Evolutionary conservation across 176 grass and related monocot genomes (phyloP).

Genomic region (Oryza glaberrima): DNA sequence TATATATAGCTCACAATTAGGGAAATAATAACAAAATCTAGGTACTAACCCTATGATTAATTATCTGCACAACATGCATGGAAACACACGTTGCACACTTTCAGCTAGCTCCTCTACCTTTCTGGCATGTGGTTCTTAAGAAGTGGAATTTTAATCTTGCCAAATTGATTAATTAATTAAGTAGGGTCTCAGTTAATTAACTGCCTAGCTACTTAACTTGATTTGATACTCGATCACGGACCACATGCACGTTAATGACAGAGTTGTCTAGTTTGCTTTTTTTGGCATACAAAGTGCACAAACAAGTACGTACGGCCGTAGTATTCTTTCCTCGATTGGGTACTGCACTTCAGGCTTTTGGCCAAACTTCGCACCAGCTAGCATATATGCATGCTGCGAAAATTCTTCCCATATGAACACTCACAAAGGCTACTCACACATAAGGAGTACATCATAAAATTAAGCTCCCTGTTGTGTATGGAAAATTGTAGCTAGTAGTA

Average conservation of each 20-base stretch:
- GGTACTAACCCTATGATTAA: not conserved
- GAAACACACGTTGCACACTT: not conserved
- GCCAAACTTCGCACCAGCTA: conserved; percentile 47
- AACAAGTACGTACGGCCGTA: conserved; percentile 11
- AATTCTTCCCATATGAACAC: conserved; percentile 16
- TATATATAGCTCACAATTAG: not conserved
- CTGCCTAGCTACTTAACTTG: conserved; percentile 9
- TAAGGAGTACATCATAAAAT: not conserved
- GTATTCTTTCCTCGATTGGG: conserved; percentile 34
- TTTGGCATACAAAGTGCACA: conserved; percentile 30
- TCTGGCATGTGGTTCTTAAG: conserved; percentile 30
- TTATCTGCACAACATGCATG: not conserved
- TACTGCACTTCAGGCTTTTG: conserved; percentile 40
- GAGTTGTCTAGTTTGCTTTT: conserved; percentile 10
- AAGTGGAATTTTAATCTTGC: conserved; percentile 33
- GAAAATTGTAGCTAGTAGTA: not conserved
- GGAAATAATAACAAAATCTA: not conserved
- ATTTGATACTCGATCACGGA: not conserved
- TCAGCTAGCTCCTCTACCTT: conserved; percentile 11
- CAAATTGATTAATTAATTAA: not conserved
- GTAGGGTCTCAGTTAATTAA: conserved; percentile 6
- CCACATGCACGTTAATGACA: conserved; percentile 23
- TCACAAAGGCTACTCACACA: conserved; percentile 26
- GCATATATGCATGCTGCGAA: not conserved
- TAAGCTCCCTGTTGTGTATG: not conserved